Evolutionary conservation across 2,329 filamentous ascomycete species (phyloP).

Genomic region (Colletotrichum karsti): DNA sequence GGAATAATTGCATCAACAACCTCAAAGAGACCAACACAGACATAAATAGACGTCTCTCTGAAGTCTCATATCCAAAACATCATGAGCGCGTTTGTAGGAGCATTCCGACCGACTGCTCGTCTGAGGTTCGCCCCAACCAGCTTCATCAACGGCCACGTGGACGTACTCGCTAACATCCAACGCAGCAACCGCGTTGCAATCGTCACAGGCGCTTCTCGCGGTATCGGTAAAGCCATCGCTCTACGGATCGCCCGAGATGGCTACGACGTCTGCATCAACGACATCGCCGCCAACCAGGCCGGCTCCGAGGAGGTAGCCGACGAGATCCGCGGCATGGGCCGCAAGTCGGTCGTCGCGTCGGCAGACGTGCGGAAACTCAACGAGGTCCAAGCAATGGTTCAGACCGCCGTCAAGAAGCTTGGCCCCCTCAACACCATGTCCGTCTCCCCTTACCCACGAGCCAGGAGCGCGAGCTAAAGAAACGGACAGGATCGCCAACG

Average conservation of each 20-base stretch:
- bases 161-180: neutral
- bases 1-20: too few relatives aligned
- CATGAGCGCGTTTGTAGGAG: slow-evolving; percentile 17
- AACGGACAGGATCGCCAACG: slow-evolving; percentile 61
- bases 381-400: slow-evolving; percentile 61
- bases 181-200: slow-evolving; percentile 15
- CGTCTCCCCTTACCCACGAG: slow-evolving; percentile 5
- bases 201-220: slow-evolving; percentile 20
- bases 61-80: neutral
- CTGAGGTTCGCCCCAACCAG: neutral
- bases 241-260: slow-evolving; percentile 71
- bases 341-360: slow-evolving; percentile 61
- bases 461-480: slow-evolving; percentile 40
- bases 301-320: slow-evolving; percentile 61
- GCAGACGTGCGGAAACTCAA: slow-evolving; percentile 68
- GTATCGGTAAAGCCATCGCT: slow-evolving; percentile 69
- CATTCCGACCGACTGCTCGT: slow-evolving; percentile 11
- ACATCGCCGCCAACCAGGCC: slow-evolving; percentile 60
- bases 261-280: slow-evolving; percentile 73
- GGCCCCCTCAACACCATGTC: slow-evolving; percentile 56
- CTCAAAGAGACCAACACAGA: too few relatives aligned
- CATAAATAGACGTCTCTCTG: too few relatives aligned
- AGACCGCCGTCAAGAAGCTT: slow-evolving; percentile 58
- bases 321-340: slow-evolving; percentile 60
- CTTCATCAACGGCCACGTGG: neutral